Percentiles rank a stretch among this genome's conserved stretches.
Conservation (phyloP, 495 filamentous ascomycete species). For the Penicillium ochrochloron region DNA sequence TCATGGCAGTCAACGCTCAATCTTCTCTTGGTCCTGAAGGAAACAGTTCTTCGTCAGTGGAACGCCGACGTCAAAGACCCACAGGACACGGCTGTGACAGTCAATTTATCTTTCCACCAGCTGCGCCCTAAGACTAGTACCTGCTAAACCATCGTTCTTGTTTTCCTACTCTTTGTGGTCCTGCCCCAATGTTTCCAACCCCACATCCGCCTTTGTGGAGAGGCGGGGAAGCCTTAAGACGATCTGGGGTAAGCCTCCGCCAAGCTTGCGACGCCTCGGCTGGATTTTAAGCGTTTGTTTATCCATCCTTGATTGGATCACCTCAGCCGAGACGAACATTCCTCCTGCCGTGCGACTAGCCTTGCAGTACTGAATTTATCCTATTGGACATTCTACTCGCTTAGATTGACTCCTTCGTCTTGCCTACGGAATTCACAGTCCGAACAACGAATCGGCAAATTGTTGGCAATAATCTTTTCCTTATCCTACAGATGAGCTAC, state of each 20-base stretch:
- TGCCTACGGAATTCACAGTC: slow-evolving; percentile 2
- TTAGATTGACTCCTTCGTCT: neutral
- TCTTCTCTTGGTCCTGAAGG: neutral
- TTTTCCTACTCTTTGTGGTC: neutral
- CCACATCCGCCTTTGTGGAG: neutral
- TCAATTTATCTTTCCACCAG: neutral
- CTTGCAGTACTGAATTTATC: neutral
- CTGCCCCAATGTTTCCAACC: neutral
- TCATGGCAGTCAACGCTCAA: neutral
- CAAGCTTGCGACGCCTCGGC: neutral
- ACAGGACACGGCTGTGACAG: neutral
- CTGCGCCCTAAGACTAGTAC: neutral
- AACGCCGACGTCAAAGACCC: neutral
- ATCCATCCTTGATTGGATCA: neutral
- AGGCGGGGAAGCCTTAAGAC: slow-evolving; percentile 5
- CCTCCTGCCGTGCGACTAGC: neutral
- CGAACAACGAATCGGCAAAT: slow-evolving; percentile 2
- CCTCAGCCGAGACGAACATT: neutral
- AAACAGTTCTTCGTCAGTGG: neutral
- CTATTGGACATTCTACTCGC: slow-evolving; percentile 2
- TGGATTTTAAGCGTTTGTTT: slow-evolving; percentile 4
- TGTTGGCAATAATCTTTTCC: neutral
- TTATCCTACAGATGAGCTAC: neutral
- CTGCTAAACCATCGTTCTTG: neutral
- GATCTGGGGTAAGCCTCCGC: neutral